Evolutionary conservation across 805 yeast genomes (phyloP).

Genomic region (Tetrapisispora nanseiensis): DNA sequence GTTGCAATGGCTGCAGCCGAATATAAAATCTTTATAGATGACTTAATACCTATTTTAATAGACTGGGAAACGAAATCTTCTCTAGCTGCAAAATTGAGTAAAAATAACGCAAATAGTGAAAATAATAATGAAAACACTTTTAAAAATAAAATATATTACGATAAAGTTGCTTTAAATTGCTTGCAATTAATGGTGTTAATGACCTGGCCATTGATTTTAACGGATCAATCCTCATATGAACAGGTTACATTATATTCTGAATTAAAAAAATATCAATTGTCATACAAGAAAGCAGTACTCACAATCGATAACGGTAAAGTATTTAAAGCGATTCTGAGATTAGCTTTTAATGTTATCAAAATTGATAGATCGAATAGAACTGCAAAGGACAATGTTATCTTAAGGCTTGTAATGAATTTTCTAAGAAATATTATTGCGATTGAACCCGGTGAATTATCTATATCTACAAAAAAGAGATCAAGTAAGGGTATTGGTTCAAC

Average conservation of each 20-base stretch:
- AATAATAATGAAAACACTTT: slow-evolving; percentile 17
- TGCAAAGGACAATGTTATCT: slow-evolving; percentile 58
- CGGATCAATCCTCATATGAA: slow-evolving; percentile 45
- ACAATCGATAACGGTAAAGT: slow-evolving; percentile 49
- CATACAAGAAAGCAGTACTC: slow-evolving; percentile 62
- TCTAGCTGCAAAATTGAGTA: slow-evolving; percentile 11
- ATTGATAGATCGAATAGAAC: slow-evolving; percentile 47
- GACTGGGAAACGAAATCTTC: slow-evolving; percentile 50
- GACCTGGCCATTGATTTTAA: slow-evolving; percentile 77
- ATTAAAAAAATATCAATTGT: slow-evolving; percentile 54
- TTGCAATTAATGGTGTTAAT: slow-evolving; percentile 73
- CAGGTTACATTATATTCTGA: slow-evolving; percentile 50
- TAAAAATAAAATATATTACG: slow-evolving; percentile 28
- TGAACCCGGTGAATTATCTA: slow-evolving; percentile 53
- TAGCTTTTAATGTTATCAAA: slow-evolving; percentile 54
- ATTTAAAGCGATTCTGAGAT: slow-evolving; percentile 56
- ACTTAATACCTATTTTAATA: slow-evolving; percentile 61
- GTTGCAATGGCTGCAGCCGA: slow-evolving; percentile 86
- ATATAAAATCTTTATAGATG: slow-evolving; percentile 61
- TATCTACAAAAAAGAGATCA: slow-evolving; percentile 33
- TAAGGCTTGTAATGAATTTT: slow-evolving; percentile 62
- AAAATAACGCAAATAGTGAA: slow-evolving; percentile 16
- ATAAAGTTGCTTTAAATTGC: slow-evolving; percentile 58
- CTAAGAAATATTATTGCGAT: slow-evolving; percentile 72
- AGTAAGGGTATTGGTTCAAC: slow-evolving; percentile 25